Evolutionary conservation across 2,329 filamentous ascomycete genomes (phyloP).

Genomic region (Aphanoascus verrucosus): DNA sequence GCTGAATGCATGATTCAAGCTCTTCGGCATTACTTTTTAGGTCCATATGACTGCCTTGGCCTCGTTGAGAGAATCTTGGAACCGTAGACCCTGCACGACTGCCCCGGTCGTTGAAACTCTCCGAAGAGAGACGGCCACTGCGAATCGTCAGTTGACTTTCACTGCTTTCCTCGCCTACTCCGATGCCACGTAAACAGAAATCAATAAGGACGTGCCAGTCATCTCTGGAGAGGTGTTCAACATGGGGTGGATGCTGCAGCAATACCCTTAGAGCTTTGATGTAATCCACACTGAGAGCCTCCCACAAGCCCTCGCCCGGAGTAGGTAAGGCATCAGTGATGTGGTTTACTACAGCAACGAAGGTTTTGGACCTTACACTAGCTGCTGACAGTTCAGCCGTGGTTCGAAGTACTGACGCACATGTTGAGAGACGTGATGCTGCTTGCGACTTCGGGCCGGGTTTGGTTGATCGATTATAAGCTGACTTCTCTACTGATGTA

Average conservation of each 20-base stretch:
- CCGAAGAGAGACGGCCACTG: conserved; percentile 21
- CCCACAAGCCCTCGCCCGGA: conserved; percentile 52
- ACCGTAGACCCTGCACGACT: conserved; percentile 25
- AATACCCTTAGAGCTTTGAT: conserved; percentile 62
- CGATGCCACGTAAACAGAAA: conserved; percentile 58
- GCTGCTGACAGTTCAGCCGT: conserved; percentile 58
- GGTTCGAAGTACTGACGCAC: conserved; percentile 60
- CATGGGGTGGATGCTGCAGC: conserved; percentile 62
- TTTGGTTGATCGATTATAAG: conserved; percentile 47
- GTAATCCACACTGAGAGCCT: conserved; percentile 64
- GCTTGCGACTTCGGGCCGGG: conserved; percentile 43
- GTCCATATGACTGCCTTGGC: conserved; percentile 13
- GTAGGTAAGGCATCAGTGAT: conserved; percentile 63
- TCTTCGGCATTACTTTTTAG: conserved; percentile 37
- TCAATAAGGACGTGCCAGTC: conserved; percentile 59
- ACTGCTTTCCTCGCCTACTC: conserved; percentile 20
- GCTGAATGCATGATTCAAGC: conserved; percentile 54
- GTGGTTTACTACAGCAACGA: conserved; percentile 70
- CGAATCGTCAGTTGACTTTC: conserved; percentile 25
- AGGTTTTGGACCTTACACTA: conserved; percentile 62
- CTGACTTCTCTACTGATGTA: conserved; percentile 57
- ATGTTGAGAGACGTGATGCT: conserved; percentile 52
- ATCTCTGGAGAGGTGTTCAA: conserved; percentile 61
- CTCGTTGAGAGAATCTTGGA: conserved; percentile 20
- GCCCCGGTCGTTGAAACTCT: conserved; percentile 22